These are phyloP conservation scores for Xylaria sp. DNA, from an alignment of 2,329 filamentous ascomycete genomes.

Conservation along the genomic window DNA sequence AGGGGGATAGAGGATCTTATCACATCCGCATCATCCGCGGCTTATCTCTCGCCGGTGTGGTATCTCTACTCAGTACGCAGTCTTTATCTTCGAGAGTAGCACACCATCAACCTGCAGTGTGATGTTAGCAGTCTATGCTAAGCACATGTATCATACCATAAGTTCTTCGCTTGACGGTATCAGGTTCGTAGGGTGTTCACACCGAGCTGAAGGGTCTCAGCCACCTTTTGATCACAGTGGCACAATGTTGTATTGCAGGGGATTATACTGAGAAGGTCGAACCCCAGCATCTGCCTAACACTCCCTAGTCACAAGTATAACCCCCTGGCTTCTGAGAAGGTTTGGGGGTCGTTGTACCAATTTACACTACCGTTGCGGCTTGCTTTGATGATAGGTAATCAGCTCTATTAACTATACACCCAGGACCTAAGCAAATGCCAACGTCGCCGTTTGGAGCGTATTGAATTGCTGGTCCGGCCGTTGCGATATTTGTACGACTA, in stretches of 20 bases:
- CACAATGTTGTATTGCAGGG: neutral
- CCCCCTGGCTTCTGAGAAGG: neutral
- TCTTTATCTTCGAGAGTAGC: neutral
- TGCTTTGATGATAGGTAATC: constrained; percentile 12
- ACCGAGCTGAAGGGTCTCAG: constrained; percentile 14
- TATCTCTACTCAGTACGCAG: neutral
- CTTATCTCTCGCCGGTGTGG: constrained; percentile 13
- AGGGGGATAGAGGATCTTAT: neutral
- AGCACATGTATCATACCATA: neutral
- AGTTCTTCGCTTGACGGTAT: neutral
- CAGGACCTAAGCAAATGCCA: neutral
- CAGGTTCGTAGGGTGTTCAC: neutral
- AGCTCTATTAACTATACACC: neutral
- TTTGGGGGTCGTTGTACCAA: neutral
- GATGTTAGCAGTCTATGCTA: neutral
- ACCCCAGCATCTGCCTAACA: neutral
- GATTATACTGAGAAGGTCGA: neutral
- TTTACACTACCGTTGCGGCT: neutral
- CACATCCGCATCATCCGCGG: constrained; percentile 15
- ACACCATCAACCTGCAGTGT: neutral
- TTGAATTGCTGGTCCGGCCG: constrained; percentile 7
- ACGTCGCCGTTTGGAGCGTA: neutral
- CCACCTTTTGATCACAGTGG: constrained; percentile 13
- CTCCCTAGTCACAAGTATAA: neutral
- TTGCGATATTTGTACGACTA: constrained; percentile 9